A percentile compares a stretch with the other conserved stretches of the same genome.
Conservation (phyloP, 345 rosid genomes). For the thale cress (Arabidopsis thaliana) region TAIR10.1 NC_003070.9:8007501-8008000, state of each 20-base stretch:
- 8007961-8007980: neutral
- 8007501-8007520: too few relatives aligned
- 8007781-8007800: neutral
- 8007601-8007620: too few relatives aligned
- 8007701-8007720: too few relatives aligned
- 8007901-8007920: slow-evolving; percentile 15
- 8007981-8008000: neutral
- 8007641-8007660: too few relatives aligned
- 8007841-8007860: slow-evolving; percentile 34
- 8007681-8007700: too few relatives aligned
- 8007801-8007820: slow-evolving; percentile 25
- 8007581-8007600: too few relatives aligned
- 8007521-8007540: too few relatives aligned
- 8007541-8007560: too few relatives aligned
- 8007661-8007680: too few relatives aligned
- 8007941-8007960: slow-evolving; percentile 2
- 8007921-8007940: neutral
- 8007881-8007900: slow-evolving; percentile 4
- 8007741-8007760: neutral
- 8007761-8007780: slow-evolving; percentile 5
- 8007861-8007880: slow-evolving; percentile 34
- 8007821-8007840: slow-evolving; percentile 21
- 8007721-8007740: neutral
- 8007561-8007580: too few relatives aligned
- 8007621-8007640: too few relatives aligned